Conservation (phyloP, 2,329 filamentous ascomycete genomes). For the Huntiella moniliformis region DNA sequence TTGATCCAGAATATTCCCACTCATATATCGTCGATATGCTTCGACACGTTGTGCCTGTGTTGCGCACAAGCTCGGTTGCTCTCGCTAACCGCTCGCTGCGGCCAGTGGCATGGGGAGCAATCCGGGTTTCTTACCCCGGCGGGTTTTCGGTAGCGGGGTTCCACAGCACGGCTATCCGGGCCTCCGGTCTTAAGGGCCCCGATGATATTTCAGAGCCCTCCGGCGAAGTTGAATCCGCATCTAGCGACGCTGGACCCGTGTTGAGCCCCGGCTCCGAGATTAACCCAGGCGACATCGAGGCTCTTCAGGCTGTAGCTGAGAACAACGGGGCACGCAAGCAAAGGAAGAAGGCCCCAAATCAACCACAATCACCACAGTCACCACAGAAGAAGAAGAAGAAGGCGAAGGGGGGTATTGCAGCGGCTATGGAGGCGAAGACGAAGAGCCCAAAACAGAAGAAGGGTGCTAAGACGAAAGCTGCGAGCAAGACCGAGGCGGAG, state of each 20-base stretch:
- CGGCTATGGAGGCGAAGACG: not conserved
- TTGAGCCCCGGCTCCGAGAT: not conserved
- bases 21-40: slow-evolving; percentile 5
- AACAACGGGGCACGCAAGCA: not conserved
- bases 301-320: not conserved
- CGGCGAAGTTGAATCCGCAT: not conserved
- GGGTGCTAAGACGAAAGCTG: not conserved
- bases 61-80: slow-evolving; percentile 6
- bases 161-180: not conserved
- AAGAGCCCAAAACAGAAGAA: not conserved
- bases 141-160: too few species aligned
- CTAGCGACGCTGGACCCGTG: too few species aligned
- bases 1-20: too few species aligned
- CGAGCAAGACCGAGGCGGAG: not conserved
- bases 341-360: not conserved
- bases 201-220: slow-evolving; percentile 7
- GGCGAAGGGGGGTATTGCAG: not conserved
- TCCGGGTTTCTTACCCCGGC: too few species aligned
- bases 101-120: too few species aligned
- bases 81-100: too few species aligned
- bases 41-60: slow-evolving; percentile 11
- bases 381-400: not conserved
- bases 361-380: not conserved
- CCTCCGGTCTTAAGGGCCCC: slow-evolving; percentile 4
- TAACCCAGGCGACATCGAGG: not conserved